A percentile compares a stretch with the other conserved stretches of the same genome.
Conservation (phyloP, 371 early-diverging fungal genomes). For the Mycotypha africana region DNA sequence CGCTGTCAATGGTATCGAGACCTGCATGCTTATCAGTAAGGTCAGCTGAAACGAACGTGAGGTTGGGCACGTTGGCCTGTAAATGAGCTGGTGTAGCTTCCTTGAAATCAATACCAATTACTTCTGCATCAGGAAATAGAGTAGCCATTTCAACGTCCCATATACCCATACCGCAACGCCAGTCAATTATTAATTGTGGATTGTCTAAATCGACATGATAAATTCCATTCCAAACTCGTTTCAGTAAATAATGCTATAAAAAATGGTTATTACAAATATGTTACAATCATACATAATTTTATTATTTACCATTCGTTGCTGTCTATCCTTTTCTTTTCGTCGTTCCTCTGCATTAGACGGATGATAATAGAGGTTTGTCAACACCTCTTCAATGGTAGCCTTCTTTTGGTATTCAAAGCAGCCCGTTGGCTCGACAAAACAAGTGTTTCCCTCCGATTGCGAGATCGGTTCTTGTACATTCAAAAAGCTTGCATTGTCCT, state of each 20-base stretch:
- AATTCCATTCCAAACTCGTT: slow-evolving; percentile 20
- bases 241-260: slow-evolving; percentile 34
- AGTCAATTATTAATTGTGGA: slow-evolving; percentile 25
- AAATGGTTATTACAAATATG: background rate
- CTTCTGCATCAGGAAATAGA: slow-evolving; percentile 20
- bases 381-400: no score
- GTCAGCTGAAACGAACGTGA: slow-evolving; percentile 10
- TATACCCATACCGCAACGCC: slow-evolving; percentile 36
- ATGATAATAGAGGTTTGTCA: no score
- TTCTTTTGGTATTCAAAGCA: no score
- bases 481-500: no score
- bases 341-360: background rate
- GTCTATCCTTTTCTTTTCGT: slow-evolving; percentile 17
- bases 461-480: no score
- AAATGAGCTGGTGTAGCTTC: slow-evolving; percentile 7
- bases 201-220: slow-evolving; percentile 14
- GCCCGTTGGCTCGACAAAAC: no score
- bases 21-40: slow-evolving; percentile 19
- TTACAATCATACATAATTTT: background rate
- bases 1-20: slow-evolving; percentile 13
- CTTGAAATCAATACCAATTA: slow-evolving; percentile 26
- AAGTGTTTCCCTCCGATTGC: no score
- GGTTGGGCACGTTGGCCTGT: slow-evolving; percentile 7
- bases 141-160: slow-evolving; percentile 39
- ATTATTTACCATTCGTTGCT: slow-evolving; percentile 23